phyloP scores from a whole-genome alignment of 768 basidiomycete species.

The Pleurotus pulmonarius region DNA sequence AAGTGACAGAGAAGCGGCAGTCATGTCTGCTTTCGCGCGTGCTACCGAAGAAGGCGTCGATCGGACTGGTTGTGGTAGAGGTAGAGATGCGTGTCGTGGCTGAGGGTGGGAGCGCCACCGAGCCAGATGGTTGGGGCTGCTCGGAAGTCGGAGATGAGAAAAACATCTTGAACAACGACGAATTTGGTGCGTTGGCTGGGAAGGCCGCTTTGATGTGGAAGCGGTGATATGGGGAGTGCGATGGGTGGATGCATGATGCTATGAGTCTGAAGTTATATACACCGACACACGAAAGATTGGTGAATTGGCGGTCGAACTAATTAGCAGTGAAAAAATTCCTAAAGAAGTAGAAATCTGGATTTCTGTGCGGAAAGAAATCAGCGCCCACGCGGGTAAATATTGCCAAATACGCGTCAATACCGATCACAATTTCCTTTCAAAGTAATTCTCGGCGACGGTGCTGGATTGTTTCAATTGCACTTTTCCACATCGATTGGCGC shows the following conservation, averaged over 20 bases:
- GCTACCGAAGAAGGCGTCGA: not conserved
- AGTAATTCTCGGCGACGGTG: too few relatives aligned
- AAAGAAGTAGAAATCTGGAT: too few relatives aligned
- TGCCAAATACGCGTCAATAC: too few relatives aligned
- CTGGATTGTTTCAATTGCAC: too few relatives aligned
- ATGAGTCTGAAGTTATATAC: not conserved
- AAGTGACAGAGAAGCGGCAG: not conserved
- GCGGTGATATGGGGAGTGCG: not conserved
- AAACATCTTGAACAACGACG: not conserved
- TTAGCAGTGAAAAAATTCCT: too few relatives aligned
- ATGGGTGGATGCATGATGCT: not conserved
- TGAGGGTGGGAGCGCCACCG: not conserved
- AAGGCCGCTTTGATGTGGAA: not conserved
- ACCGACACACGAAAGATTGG: not conserved
- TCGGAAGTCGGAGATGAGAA: too few relatives aligned
- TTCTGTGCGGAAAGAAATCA: too few relatives aligned
- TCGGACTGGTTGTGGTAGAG: not conserved
- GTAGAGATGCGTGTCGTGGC: not conserved
- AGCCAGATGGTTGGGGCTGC: not conserved
- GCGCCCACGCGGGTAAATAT: too few relatives aligned
- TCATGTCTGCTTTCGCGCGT: constrained; percentile 1
- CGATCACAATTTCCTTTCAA: too few relatives aligned
- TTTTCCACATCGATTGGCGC: too few relatives aligned
- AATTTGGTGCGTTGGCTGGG: not conserved
- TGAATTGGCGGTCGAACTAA: not conserved